Conservation (phyloP, 106 monocot genomes). For the Chionographis japonica region DNA sequence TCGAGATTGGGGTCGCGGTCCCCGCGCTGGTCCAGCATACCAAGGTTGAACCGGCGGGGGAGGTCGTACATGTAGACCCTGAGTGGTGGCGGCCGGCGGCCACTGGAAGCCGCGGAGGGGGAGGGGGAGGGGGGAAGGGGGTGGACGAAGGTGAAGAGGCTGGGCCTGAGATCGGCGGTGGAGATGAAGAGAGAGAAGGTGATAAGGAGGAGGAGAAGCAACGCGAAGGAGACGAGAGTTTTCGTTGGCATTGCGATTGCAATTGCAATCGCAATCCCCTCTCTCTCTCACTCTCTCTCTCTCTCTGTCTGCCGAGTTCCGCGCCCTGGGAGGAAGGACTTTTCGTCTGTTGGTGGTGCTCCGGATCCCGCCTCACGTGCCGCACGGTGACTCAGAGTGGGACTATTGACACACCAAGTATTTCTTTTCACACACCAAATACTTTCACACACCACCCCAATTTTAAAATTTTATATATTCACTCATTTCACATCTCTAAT, state of each 20-base stretch:
- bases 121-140: slow-evolving; percentile 7
- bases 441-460: too few species aligned
- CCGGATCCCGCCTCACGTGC: too few species aligned
- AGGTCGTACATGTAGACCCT: slow-evolving; percentile 92
- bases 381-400: too few species aligned
- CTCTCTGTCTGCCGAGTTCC: not conserved
- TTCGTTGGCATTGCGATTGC: slow-evolving; percentile 10
- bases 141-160: slow-evolving; percentile 22
- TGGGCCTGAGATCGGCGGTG: slow-evolving; percentile 26
- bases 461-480: too few species aligned
- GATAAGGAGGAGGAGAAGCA: slow-evolving; percentile 26
- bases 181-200: slow-evolving; percentile 35
- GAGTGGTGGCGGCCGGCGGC: slow-evolving; percentile 32
- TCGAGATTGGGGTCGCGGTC: not conserved
- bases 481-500: too few species aligned
- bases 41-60: slow-evolving; percentile 78
- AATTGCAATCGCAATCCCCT: too few species aligned
- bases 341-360: too few species aligned
- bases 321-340: too few species aligned
- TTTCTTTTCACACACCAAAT: too few species aligned
- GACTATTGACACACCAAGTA: too few species aligned
- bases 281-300: not conserved
- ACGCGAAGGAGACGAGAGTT: slow-evolving; percentile 4
- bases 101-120: slow-evolving; percentile 1
- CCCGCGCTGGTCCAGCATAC: slow-evolving; percentile 38